Base-by-base conservation (phyloP, 306 rosid species). In the Gastrolobium villosum region DNA sequence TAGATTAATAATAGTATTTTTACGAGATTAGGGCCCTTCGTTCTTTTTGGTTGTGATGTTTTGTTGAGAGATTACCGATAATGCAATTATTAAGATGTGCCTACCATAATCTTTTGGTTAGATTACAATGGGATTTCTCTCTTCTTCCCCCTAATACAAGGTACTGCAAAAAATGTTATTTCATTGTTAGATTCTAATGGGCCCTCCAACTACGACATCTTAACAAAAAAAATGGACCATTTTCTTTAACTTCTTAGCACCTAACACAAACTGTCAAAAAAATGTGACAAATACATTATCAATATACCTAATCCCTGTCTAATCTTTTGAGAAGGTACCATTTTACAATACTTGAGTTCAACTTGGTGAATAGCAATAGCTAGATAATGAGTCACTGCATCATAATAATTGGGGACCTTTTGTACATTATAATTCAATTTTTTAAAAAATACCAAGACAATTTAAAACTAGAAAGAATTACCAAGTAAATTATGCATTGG, bases 121-220 rank as follows among this genome's bases (percentile, higher is more conserved):
- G 62, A 65, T 77, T 67, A 5, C 62, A 76, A 68, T 72, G 5
- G 34, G 75, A 79, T 64, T 43, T 39, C 35, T 45, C 45, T 65
- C 10, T 1, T 70, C 62, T 40, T 49, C 37, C 55, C 81, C 31
- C 36, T 52, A 80, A 79, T 55, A 45, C 45, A 75, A 67, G 67
- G 11, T 35, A 8, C 30, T 31, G 5, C 56, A 28, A 4, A 62
- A 76, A 90, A 56, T 74, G 9, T 26, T 69, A 43, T 76, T 63
- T 57, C 55, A 37, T 74, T 60, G 73, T 34, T 50, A 81, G 84
- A 86, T 76, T 72, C 71, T 20, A 15, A 63, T 72, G 87, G 84
- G 81, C 50, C 72, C 86, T 63, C 28, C 52, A 69, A 75, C 3
- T 11, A 60, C 53, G 96, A 89, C 89, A 73, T 63, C 70, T 63